These are phyloP conservation scores for Neoscytalidium dimidiatum DNA, from an alignment of 2,329 filamentous ascomycete species.

Conservation along the genomic window DNA sequence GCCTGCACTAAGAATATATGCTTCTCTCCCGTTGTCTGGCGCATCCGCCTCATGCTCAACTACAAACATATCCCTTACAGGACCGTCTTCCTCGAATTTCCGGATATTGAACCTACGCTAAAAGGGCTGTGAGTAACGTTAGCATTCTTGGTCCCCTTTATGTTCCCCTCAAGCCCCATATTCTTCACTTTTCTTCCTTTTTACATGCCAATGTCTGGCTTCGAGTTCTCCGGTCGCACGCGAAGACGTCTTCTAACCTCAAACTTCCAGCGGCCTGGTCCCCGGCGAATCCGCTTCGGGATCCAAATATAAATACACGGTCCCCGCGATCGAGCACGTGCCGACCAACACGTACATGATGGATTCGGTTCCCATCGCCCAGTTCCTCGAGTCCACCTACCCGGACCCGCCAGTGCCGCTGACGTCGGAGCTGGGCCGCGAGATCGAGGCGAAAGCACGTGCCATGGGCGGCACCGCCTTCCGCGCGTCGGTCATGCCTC, in stretches of 20 bases:
- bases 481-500: conserved; percentile 37
- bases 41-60: conserved; percentile 48
- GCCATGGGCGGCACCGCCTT: conserved; percentile 31
- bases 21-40: conserved; percentile 47
- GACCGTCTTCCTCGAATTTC: conserved; percentile 47
- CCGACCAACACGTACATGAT: conserved; percentile 43
- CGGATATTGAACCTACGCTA: conserved; percentile 46
- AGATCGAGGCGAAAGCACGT: conserved; percentile 37
- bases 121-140: conserved; percentile 39
- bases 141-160: not conserved
- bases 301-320: conserved; percentile 44
- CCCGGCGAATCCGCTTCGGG: conserved; percentile 24
- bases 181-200: not conserved
- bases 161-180: not conserved
- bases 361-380: conserved; percentile 42
- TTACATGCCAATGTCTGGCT: not conserved
- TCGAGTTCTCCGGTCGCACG: not conserved
- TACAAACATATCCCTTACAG: conserved; percentile 45
- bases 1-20: conserved; percentile 43
- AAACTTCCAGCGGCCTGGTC: conserved; percentile 27
- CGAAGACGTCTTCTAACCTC: conserved; percentile 20
- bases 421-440: conserved; percentile 37
- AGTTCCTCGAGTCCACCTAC: conserved; percentile 46
- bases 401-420: conserved; percentile 37
- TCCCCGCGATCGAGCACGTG: conserved; percentile 45